These are phyloP conservation scores for Ascoidea asiatica DNA, from an alignment of 805 yeast genomes.

Conservation along the genomic window DNA sequence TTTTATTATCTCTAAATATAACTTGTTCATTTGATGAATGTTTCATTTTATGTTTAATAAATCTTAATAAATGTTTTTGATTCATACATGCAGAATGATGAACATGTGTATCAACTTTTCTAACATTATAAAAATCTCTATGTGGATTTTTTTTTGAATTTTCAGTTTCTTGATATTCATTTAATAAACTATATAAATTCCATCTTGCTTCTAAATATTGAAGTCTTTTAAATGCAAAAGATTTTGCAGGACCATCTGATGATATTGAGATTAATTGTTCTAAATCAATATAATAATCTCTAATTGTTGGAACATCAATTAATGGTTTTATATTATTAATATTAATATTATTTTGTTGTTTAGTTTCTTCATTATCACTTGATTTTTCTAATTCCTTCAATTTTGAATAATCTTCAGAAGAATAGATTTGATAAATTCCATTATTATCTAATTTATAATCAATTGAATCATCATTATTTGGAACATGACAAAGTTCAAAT, in stretches of 20 bases:
- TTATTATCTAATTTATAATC: slow-evolving; percentile 38
- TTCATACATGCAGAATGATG: slow-evolving; percentile 99
- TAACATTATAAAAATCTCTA: slow-evolving; percentile 90
- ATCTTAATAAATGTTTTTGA: slow-evolving; percentile 89
- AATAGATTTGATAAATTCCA: slow-evolving; percentile 58
- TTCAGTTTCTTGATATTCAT: slow-evolving; percentile 86
- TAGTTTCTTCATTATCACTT: slow-evolving; percentile 10
- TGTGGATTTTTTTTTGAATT: slow-evolving; percentile 91
- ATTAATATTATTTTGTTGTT: too few relatives aligned
- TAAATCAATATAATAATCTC: slow-evolving; percentile 76
- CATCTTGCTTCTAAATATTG: slow-evolving; percentile 94
- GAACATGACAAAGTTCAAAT: slow-evolving; percentile 40
- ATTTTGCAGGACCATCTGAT: slow-evolving; percentile 92
- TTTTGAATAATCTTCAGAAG: slow-evolving; percentile 10
- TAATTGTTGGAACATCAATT: slow-evolving; percentile 63
- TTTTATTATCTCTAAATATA: slow-evolving; percentile 83
- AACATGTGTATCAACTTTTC: slow-evolving; percentile 97
- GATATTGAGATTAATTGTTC: slow-evolving; percentile 62
- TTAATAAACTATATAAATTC: slow-evolving; percentile 78
- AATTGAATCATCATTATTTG: slow-evolving; percentile 27
- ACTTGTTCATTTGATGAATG: slow-evolving; percentile 80
- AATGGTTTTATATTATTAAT: slow-evolving; percentile 21
- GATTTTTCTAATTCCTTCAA: slow-evolving; percentile 14
- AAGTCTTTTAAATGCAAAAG: slow-evolving; percentile 87
- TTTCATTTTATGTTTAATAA: slow-evolving; percentile 88